Conservation (phyloP, 2,329 filamentous ascomycete species). For the Fusarium acutatum region DNA sequence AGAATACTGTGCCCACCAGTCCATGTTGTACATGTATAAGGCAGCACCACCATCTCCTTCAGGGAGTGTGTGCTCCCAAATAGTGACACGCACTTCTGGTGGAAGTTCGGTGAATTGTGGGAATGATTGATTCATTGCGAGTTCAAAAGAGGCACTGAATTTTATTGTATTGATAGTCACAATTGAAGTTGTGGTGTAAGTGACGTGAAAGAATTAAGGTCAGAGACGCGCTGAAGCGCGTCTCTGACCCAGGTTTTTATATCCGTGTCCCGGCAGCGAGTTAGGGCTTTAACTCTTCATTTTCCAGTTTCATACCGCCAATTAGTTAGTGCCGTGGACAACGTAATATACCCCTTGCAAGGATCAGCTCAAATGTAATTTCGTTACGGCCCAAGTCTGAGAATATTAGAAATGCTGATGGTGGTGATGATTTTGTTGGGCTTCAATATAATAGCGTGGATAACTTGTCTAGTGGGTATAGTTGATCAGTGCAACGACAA, state of each 20-base stretch:
- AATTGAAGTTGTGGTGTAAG: not conserved
- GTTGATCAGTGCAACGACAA: not conserved
- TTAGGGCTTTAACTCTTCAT: not conserved
- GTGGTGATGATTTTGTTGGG: not conserved
- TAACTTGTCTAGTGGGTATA: not conserved
- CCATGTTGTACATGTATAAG: constrained; percentile 29
- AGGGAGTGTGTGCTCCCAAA: constrained; percentile 35
- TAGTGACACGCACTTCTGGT: constrained; percentile 36
- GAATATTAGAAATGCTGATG: not conserved
- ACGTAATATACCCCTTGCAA: not conserved
- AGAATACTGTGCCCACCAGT: constrained; percentile 18
- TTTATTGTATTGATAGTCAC: not conserved
- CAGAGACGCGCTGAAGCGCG: not conserved
- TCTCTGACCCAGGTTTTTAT: not conserved
- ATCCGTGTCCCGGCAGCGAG: not conserved
- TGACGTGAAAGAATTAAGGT: not conserved
- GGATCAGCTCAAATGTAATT: not conserved
- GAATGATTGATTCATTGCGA: constrained; percentile 17
- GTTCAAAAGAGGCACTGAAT: too few relatives aligned
- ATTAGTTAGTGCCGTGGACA: not conserved
- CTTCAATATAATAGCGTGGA: not conserved
- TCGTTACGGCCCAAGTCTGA: not conserved
- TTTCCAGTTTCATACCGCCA: not conserved
- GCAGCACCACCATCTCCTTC: constrained; percentile 11
- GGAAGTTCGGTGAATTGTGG: constrained; percentile 35